Percentiles rank a stretch among this genome's conserved stretches.
These are phyloP conservation scores for Alnus glutinosa DNA, from an alignment of 306 rosid species.

Conservation along the genomic window DNA sequence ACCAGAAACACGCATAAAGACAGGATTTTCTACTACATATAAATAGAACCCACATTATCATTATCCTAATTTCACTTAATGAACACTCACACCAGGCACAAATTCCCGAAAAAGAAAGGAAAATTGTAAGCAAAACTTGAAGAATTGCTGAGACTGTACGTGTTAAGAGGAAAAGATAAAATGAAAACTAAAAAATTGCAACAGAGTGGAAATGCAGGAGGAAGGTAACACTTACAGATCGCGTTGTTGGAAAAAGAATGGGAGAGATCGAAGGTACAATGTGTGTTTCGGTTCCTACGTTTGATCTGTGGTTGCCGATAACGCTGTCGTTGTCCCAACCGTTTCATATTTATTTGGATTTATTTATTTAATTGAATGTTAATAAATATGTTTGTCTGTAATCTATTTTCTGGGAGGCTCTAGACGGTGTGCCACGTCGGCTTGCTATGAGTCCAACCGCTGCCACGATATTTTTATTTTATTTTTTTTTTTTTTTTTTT, in stretches of 20 bases:
- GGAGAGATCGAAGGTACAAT: background rate
- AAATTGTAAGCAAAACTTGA: background rate
- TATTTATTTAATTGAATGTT: background rate
- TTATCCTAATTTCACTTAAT: background rate
- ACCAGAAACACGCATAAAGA: background rate
- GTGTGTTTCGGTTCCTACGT: background rate
- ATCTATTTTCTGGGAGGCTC: slow-evolving; percentile 16
- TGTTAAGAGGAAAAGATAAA: background rate
- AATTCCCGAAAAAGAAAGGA: background rate
- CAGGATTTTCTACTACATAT: background rate
- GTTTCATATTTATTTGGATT: background rate
- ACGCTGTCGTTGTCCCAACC: background rate
- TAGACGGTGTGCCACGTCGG: slow-evolving; percentile 32
- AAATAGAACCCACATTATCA: background rate
- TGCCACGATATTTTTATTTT: slow-evolving; percentile 17
- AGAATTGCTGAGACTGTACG: background rate
- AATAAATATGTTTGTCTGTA: background rate
- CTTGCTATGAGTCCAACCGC: background rate
- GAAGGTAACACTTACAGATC: slow-evolving; percentile 21
- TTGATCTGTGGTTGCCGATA: background rate
- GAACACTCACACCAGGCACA: background rate
- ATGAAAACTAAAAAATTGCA: background rate
- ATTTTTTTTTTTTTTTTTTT: no score
- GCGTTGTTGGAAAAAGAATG: background rate
- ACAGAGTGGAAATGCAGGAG: slow-evolving; percentile 13